Base-by-base conservation (phyloP, 805 yeast species). In the Kodamaea leandrae region DNA sequence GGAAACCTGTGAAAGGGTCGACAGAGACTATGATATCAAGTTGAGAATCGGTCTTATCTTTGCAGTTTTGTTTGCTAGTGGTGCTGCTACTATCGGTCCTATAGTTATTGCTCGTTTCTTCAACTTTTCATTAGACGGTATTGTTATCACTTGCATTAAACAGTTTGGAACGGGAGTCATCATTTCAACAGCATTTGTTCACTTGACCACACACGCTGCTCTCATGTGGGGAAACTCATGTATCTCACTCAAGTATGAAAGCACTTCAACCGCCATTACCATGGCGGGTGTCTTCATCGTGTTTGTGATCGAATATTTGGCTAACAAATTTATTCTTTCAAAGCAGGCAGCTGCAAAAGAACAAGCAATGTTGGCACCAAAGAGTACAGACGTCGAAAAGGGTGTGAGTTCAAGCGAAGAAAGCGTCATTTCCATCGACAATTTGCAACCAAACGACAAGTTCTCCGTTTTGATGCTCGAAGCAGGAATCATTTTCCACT, bases 81-180 rank as follows among this genome's bases (percentile, higher is more conserved):
- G 57, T 1, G 43, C 64, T 34, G 71, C 68, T 3, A 52, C 63
- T 12, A 57, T 58, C 38, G 57, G 60, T 21, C 71, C 71, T 4
- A 44, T 65, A 16, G 37, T 61, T 21, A 46, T 60, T 5, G 52
- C 53, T 15, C 43, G 52, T 14, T 49, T 46, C 18, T 39, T 43
- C n/a, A 34, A 14, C 18, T 15, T 34, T 8, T 34, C 38, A 14
- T n/a, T 28, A 17, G 39, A 39, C 10, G 39, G 43, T 6, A 14
- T 15, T 28, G 20, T 39, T n/a, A 24, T 23, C 16, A 33, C 35
- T 19, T 19, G 36, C 18, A 27, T 39, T 16, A 39, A 39, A 27
- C 42, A 39, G 28, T 60, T 62, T 39, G 65, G 67, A 33, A 55
- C 64, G 6, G 67, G 67, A 8, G 52, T 62, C 17, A 51, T 61